Evolutionary conservation across 2,329 filamentous ascomycete species (phyloP), one percentile per base, ranked within the genome.

Genomic region (Rhynchosporium graminicola): DNA sequence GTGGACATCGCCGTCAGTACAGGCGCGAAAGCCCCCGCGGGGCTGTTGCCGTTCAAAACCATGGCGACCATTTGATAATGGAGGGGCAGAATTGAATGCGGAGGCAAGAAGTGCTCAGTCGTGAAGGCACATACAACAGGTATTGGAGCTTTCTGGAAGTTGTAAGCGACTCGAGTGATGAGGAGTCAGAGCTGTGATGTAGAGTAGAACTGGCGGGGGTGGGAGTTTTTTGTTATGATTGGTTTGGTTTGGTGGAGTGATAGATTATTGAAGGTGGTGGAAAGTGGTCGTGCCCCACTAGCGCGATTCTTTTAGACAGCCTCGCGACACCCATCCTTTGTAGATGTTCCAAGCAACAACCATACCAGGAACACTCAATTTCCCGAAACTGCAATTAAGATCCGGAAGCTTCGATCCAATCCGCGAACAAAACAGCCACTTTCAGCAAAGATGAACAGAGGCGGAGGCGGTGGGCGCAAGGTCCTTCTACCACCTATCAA

Each of bases 1-100:
- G 93, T 95, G 74, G 88, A 85, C 78, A 98, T 88, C 67, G 94
- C 95, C 70, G 89, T 87, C 71, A 98, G 83, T 70, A 99, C 91
- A 74, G 91, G 90, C 78, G 87, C 85, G 78, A 95, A 96, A 77
- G 85, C 84, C 78, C 89, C 86, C 76, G 86, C 83, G 68, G 82
- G 79, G 69, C 81, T 80, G 75, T 83, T 86, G 71, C 82, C 80
- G 76, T 87, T 87, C 73, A 81, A 77, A 61, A 68, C 67, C 69
- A 74, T 72, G 64, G 61, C 59, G 61, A 69, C 72, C 69, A 72
- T 71, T 31, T 66, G 59, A 57, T 59, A 65, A 69, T 69, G 70
- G 71, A 65, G 71, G 72, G 71, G 71, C 65, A 69, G 65, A 65
- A 54, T 57, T 54, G 63, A 47, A 43, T 66, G 36, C 55, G 28